These are phyloP conservation scores for Symbiodinium pilosum DNA, from an alignment of 73 alveolate genomes.

Conservation along the genomic window DNA sequence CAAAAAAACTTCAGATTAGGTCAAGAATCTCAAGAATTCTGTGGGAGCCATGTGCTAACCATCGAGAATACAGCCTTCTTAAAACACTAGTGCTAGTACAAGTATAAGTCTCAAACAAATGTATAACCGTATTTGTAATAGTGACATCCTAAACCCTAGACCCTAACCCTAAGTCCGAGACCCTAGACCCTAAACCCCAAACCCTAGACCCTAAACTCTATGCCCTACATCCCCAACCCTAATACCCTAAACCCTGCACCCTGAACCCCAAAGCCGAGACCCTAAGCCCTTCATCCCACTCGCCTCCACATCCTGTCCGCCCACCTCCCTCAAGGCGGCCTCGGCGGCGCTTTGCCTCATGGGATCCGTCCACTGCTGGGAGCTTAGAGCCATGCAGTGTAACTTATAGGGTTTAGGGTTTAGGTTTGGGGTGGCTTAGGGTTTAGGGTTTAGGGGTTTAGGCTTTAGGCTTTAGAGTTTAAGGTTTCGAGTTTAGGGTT, in stretches of 20 bases:
- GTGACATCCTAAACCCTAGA: too few species aligned
- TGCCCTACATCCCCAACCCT: not conserved
- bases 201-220: not conserved
- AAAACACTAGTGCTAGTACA: too few species aligned
- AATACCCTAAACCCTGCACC: not conserved
- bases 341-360: not conserved
- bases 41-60: too few species aligned
- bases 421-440: too few species aligned
- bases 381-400: too few species aligned
- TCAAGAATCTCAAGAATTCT: too few species aligned
- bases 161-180: too few species aligned
- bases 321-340: conserved; percentile 3
- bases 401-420: too few species aligned
- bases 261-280: not conserved
- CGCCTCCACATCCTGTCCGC: not conserved
- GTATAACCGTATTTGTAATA: too few species aligned
- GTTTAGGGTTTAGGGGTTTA: not conserved
- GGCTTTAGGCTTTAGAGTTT: not conserved
- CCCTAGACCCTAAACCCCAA: not conserved
- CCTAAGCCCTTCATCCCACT: not conserved
- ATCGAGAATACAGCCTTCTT: too few species aligned
- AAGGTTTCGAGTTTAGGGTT: not conserved
- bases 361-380: not conserved
- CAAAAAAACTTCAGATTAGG: too few species aligned
- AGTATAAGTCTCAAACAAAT: too few species aligned